Conservation (phyloP, 768 basidiomycete genomes). For the Mycena capillaripes region DNA sequence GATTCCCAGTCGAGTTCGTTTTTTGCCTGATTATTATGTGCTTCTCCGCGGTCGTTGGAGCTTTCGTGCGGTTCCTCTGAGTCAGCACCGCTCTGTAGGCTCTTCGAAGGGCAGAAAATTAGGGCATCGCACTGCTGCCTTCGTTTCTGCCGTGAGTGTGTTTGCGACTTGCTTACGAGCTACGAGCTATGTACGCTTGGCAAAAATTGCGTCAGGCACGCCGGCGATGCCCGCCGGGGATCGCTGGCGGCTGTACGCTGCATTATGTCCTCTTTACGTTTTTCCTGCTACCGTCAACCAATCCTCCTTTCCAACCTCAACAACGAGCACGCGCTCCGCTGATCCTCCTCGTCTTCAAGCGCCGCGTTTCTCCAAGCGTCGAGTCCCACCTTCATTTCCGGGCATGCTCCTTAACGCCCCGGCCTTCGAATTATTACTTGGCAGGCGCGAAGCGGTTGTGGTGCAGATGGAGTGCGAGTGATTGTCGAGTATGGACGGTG, state of each 20-base stretch:
- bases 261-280: constrained; percentile 14
- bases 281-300: not conserved
- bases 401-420: constrained; percentile 17
- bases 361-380: not conserved
- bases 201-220: not conserved
- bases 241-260: not conserved
- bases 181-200: not conserved
- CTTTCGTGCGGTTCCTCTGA: constrained; percentile 12
- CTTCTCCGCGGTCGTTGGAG: constrained; percentile 17
- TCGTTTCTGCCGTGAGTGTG: constrained; percentile 5
- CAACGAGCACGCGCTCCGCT: not conserved
- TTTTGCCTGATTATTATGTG: too few relatives aligned
- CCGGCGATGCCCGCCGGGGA: not conserved
- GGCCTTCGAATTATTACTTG: not conserved
- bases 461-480: constrained; percentile 1
- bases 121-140: not conserved
- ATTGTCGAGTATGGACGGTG: constrained; percentile 16
- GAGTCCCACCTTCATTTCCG: constrained; percentile 24
- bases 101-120: constrained; percentile 9
- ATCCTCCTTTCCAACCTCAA: not conserved
- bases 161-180: not conserved
- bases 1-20: not conserved
- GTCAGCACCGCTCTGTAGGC: not conserved
- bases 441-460: not conserved
- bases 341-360: not conserved